phyloP scores from a whole-genome alignment of 2,329 filamentous ascomycete genomes.

The Cercospora citrullina region DNA sequence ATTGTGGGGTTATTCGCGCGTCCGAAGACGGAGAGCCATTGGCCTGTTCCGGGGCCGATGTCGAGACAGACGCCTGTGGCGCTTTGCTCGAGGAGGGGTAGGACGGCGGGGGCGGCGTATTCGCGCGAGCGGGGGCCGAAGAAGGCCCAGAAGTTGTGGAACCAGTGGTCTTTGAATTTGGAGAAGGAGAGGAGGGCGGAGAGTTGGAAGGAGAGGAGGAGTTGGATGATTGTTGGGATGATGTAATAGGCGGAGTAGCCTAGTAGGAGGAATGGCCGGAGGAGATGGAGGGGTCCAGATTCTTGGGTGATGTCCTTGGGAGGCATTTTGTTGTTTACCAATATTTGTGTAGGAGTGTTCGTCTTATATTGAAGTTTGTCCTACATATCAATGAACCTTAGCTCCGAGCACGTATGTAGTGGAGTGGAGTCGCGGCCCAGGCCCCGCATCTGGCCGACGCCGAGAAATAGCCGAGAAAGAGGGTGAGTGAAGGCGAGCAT shows the following conservation, averaged over 20 bases:
- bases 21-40: slow-evolving; percentile 60
- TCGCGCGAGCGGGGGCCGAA: slow-evolving; percentile 55
- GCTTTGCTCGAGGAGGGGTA: slow-evolving; percentile 55
- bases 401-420: neutral
- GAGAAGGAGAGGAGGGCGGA: slow-evolving; percentile 30
- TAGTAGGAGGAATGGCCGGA: slow-evolving; percentile 51
- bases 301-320: slow-evolving; percentile 12
- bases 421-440: neutral
- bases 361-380: neutral
- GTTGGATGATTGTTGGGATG: slow-evolving; percentile 51
- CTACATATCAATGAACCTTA: neutral
- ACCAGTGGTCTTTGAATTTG: slow-evolving; percentile 53
- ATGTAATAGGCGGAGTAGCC: slow-evolving; percentile 51
- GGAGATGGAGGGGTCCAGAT: slow-evolving; percentile 35
- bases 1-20: slow-evolving; percentile 34
- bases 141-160: slow-evolving; percentile 61
- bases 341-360: slow-evolving; percentile 1
- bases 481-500: neutral
- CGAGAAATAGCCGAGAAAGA: neutral
- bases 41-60: slow-evolving; percentile 61
- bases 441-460: neutral
- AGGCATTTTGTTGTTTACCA: slow-evolving; percentile 9
- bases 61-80: slow-evolving; percentile 59
- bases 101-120: slow-evolving; percentile 47
- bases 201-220: slow-evolving; percentile 38